Evolutionary conservation across 768 basidiomycete genomes (phyloP).

Genomic region (Psilocybe cyanescens): DNA sequence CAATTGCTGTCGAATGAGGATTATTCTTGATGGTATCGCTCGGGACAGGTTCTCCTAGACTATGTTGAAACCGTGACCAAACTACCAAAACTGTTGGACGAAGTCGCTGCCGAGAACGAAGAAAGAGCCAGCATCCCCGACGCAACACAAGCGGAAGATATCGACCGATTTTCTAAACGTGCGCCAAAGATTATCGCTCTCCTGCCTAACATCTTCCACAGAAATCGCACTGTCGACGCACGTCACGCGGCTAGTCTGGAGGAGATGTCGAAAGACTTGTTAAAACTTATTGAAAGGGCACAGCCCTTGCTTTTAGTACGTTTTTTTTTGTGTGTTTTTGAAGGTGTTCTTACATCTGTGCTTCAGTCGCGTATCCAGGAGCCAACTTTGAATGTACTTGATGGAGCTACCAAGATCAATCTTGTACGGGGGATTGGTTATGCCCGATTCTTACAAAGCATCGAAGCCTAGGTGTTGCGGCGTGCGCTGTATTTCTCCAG

Average conservation of each 20-base stretch:
- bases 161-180: constrained; percentile 61
- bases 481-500: not conserved
- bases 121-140: constrained; percentile 42
- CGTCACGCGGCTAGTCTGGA: constrained; percentile 72
- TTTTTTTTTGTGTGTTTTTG: constrained; percentile 16
- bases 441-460: constrained; percentile 66
- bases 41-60: constrained; percentile 65
- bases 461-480: constrained; percentile 34
- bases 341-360: not conserved
- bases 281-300: constrained; percentile 59
- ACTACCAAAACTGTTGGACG: constrained; percentile 56
- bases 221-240: constrained; percentile 54
- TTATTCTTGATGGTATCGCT: not conserved
- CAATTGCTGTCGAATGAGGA: too few relatives aligned
- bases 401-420: constrained; percentile 61
- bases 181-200: constrained; percentile 69
- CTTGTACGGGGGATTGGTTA: constrained; percentile 69
- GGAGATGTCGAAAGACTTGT: constrained; percentile 71
- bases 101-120: constrained; percentile 39
- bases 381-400: constrained; percentile 39
- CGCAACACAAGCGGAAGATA: constrained; percentile 48
- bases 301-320: constrained; percentile 66
- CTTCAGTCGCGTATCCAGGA: constrained; percentile 29
- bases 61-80: constrained; percentile 68
- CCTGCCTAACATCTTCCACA: constrained; percentile 66